Conservation (phyloP, 2,329 filamentous ascomycete species). For the Sarocladium oryzae region DNA sequence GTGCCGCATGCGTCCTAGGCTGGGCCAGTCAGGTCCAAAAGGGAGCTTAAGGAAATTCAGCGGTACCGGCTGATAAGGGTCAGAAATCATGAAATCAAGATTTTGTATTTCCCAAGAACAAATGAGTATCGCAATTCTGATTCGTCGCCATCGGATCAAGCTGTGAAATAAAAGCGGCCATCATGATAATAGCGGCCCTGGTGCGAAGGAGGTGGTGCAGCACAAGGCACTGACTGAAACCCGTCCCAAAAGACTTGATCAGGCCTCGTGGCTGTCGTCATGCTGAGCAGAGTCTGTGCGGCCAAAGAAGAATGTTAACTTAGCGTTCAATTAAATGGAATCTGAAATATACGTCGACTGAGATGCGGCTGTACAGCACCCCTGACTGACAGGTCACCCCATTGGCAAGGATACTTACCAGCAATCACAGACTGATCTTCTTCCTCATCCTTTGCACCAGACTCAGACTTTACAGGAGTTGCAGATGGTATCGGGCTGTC, state of each 20-base stretch:
- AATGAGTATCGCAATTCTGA: background rate
- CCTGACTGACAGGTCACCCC: background rate
- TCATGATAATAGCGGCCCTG: background rate
- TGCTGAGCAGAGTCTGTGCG: conserved; percentile 8
- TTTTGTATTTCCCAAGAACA: background rate
- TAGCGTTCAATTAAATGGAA: background rate
- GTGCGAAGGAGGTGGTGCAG: background rate
- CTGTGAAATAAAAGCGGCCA: background rate
- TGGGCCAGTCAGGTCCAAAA: background rate
- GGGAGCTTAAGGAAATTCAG: background rate
- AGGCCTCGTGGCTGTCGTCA: conserved; percentile 3
- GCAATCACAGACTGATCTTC: conserved; percentile 20
- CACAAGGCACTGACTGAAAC: background rate
- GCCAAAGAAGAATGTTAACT: conserved; percentile 6
- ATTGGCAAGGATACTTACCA: conserved; percentile 16
- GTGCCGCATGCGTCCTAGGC: background rate
- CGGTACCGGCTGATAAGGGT: background rate
- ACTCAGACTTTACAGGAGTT: conserved; percentile 4
- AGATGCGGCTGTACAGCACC: background rate
- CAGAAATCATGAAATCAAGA: background rate
- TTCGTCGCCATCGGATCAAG: background rate
- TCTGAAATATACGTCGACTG: no score
- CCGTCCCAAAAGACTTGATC: background rate
- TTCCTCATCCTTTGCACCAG: conserved; percentile 14
- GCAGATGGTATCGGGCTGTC: background rate